Evolutionary conservation across 176 grass and related monocot genomes (phyloP).

Genomic region (Triticum monococcum): DNA sequence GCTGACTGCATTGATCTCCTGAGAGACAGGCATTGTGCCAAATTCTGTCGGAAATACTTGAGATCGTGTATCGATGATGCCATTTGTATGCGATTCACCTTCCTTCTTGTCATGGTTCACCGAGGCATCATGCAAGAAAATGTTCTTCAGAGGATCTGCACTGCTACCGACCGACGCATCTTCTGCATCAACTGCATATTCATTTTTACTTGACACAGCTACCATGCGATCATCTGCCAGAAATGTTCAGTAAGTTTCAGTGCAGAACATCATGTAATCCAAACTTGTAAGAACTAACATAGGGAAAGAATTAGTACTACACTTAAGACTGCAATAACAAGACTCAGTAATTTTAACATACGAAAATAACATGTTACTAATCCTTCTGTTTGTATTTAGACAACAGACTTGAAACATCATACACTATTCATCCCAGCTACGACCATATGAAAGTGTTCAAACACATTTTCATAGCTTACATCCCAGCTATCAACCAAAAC

Average conservation of each 20-base stretch:
- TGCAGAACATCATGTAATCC: background rate
- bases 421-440: background rate
- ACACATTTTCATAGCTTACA: too few species aligned
- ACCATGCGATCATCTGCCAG: conserved; percentile 24
- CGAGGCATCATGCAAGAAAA: conserved; percentile 20
- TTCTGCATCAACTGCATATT: conserved; percentile 8
- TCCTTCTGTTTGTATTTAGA: background rate
- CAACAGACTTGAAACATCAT: background rate
- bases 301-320: background rate
- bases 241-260: conserved; percentile 34
- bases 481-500: conserved; percentile 24
- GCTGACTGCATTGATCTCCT: background rate
- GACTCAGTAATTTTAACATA: conserved; percentile 14
- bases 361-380: background rate
- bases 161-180: background rate
- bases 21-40: background rate
- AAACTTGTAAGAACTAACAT: conserved; percentile 8
- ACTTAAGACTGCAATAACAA: background rate
- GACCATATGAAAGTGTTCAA: background rate
- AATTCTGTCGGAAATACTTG: background rate
- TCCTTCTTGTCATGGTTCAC: background rate
- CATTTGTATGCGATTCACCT: background rate
- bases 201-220: conserved; percentile 16
- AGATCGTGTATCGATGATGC: background rate
- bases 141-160: conserved; percentile 15